Percentiles rank a stretch among this genome's conserved stretches.
These are phyloP conservation scores for Aspergillus texensis DNA, from an alignment of 2,329 filamentous ascomycete genomes.

Conservation along the genomic window DNA sequence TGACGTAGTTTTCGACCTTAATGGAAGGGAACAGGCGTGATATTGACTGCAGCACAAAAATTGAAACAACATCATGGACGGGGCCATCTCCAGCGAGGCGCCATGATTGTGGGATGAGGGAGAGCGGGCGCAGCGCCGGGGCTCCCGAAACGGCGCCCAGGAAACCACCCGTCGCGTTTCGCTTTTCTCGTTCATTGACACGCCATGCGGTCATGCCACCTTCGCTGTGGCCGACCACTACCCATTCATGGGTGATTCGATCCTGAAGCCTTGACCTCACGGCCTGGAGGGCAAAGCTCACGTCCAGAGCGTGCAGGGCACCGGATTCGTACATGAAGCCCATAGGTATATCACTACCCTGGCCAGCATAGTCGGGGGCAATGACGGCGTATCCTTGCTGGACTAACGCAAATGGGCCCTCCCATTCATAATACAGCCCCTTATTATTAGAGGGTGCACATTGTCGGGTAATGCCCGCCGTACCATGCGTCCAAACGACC, in stretches of 20 bases:
- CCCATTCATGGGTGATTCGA: conserved; percentile 8
- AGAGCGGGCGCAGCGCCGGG: conserved; percentile 3
- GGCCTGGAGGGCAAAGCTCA: conserved; percentile 2
- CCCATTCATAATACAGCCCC: neutral
- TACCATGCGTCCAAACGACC: neutral
- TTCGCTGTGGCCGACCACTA: conserved; percentile 11
- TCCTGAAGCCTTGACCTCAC: neutral
- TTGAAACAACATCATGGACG: conserved; percentile 6
- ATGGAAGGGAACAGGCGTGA: neutral
- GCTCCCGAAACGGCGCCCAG: conserved; percentile 9
- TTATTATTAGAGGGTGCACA: neutral
- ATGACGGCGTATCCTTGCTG: conserved; percentile 7
- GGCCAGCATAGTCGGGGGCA: conserved; percentile 11
- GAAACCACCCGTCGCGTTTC: neutral
- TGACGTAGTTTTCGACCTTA: neutral
- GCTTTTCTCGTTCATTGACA: neutral
- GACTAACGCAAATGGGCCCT: conserved; percentile 1
- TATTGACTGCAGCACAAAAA: conserved; percentile 5
- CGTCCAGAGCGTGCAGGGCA: neutral
- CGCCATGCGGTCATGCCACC: conserved; percentile 6
- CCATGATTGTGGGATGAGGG: conserved; percentile 4
- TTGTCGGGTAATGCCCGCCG: neutral
- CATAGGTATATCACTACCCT: conserved; percentile 5
- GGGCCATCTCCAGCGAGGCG: neutral
- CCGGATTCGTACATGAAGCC: conserved; percentile 8